Evolutionary conservation across 345 rosid species (phyloP), one percentile per base, ranked within the genome.

Genomic region (Aquilaria sinensis): DNA sequence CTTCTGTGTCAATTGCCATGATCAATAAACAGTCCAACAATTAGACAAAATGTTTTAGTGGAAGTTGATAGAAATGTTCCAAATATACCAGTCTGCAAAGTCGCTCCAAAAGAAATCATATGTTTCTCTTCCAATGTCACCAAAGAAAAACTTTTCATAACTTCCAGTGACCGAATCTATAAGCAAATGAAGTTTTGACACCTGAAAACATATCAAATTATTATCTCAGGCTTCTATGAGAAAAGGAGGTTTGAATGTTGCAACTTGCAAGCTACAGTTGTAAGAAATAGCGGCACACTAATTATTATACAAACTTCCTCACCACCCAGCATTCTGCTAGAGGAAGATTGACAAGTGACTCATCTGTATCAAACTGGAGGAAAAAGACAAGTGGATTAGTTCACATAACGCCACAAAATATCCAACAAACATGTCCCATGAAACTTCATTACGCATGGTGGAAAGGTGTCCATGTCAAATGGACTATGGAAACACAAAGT

Each of bases 81-180:
- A 14, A 34, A 63, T 69, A 37, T 83, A 93, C 98, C 98, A 90
- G 76, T 93, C 96, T 31, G 98, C 98, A 65, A 86, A 93, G 72
- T 93, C 98, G 37, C 97, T 83, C 98, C 98, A 90, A 72, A 90
- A 88, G 80, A 93, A 93, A 63, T 93, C 96, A 76, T 93, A 90
- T 72, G 68, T 78, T 77, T 93, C 98, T 83, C 98, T 90, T 60
- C 92, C 98, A 57, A 88, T 81, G 49, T 90, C 98, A 63, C 96
- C 97, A 73, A 93, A 90, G 86, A 80, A 90, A 67, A 78, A 83
- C 71, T 84, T 93, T 43, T 93, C 90, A 66, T 90, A 90, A 77
- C 98, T 83, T 67, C 78, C 70, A 57, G 98, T 93, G 72, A 83
- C 96, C 1, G 64, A 56, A 69, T 93, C 97, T 47, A 88, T 77